Evolutionary conservation across 352 stramenopile genomes (phyloP).

Genomic region (Thalassiosira mediterranea): DNA sequence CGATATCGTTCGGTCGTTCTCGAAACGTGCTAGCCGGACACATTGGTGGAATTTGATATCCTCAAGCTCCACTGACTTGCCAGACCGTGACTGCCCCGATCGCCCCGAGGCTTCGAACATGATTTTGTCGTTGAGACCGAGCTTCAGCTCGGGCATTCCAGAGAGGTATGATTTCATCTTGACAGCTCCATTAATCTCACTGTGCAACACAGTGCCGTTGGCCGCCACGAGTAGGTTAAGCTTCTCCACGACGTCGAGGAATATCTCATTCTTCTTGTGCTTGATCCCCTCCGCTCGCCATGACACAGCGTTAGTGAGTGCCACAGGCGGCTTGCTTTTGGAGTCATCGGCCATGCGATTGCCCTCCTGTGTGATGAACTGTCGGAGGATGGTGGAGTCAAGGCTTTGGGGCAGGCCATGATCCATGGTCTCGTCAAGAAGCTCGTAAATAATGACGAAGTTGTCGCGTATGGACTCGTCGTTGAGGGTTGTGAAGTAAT

Average conservation of each 20-base stretch:
- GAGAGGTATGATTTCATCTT: slow-evolving; percentile 99
- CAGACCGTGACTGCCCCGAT: slow-evolving; percentile 65
- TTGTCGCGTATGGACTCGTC: slow-evolving; percentile 99
- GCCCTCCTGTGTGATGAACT: slow-evolving; percentile 97
- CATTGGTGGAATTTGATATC: slow-evolving; percentile 99
- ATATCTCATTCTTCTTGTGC: slow-evolving; percentile 99
- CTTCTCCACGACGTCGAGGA: slow-evolving; percentile 99
- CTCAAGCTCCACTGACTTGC: slow-evolving; percentile 98
- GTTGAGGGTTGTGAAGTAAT: slow-evolving; percentile 99
- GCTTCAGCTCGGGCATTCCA: slow-evolving; percentile 99
- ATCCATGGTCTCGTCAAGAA: slow-evolving; percentile 99
- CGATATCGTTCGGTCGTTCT: slow-evolving; percentile 99
- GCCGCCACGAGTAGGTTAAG: slow-evolving; percentile 94
- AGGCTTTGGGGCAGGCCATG: slow-evolving; percentile 98
- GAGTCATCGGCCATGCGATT: slow-evolving; percentile 91
- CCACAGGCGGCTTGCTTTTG: slow-evolving; percentile 91
- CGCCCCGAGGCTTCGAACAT: slow-evolving; percentile 97
- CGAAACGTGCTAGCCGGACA: slow-evolving; percentile 97
- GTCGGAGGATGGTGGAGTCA: slow-evolving; percentile 87
- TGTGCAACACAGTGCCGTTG: slow-evolving; percentile 97
- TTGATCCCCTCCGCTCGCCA: slow-evolving; percentile 99
- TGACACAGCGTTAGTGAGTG: slow-evolving; percentile 98
- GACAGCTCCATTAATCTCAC: slow-evolving; percentile 97
- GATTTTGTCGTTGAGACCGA: slow-evolving; percentile 99
- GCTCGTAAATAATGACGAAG: slow-evolving; percentile 99